Percentiles rank a stretch among this genome's conserved stretches.
Conservation (phyloP, 2,329 filamentous ascomycete species). For the Colletotrichum liaoningense region DNA sequence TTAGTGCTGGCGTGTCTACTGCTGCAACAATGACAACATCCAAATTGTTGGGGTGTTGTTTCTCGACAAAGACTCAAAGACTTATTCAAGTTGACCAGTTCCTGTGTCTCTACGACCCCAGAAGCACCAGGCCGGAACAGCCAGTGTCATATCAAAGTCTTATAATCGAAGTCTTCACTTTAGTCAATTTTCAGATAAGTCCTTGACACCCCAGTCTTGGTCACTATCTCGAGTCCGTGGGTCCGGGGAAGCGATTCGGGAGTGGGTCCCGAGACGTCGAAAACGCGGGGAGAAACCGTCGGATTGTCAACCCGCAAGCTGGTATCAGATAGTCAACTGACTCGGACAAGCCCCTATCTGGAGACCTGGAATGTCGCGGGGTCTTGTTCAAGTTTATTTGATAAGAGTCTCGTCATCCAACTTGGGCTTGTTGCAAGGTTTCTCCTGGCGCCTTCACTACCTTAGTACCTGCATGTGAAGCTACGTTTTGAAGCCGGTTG, state of each 20-base stretch:
- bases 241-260: constrained; percentile 16
- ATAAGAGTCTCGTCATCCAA: background rate
- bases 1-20: too few species aligned
- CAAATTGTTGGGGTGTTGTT: background rate
- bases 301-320: background rate
- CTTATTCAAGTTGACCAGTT: background rate
- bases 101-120: too few species aligned
- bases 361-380: background rate
- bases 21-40: background rate
- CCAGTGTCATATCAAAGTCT: background rate
- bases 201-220: background rate
- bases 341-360: constrained; percentile 16
- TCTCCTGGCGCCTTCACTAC: background rate
- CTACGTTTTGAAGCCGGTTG: too few species aligned
- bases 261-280: constrained; percentile 10
- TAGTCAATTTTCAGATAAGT: background rate
- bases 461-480: too few species aligned
- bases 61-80: background rate
- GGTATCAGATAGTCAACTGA: background rate
- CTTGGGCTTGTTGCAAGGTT: background rate
- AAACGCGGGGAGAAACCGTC: constrained; percentile 16
- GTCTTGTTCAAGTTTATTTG: too few species aligned
- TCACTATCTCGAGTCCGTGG: constrained; percentile 11
- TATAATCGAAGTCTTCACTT: too few species aligned
- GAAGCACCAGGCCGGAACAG: background rate